Base-by-base conservation (phyloP, 2,329 filamentous ascomycete species). In the Trichoderma hamatum region DNA sequence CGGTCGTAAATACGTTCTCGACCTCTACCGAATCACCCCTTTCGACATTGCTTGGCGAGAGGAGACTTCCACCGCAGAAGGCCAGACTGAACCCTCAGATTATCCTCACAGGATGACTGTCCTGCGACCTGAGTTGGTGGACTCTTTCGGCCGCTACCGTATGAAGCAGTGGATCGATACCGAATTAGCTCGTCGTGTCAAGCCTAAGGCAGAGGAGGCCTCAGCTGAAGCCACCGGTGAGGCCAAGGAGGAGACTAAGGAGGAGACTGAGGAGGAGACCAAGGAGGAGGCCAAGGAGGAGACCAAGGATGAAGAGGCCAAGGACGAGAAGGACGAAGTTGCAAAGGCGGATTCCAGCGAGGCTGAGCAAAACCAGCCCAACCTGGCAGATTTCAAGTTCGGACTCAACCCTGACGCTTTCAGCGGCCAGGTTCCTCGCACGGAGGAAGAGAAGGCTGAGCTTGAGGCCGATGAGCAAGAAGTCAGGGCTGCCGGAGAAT, bases 61-160 rank as follows among this genome's bases (percentile, higher is more conserved):
- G 73, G 90, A 95, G 78, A 85, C 88, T 73, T 84, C 82, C 19
- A 79, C 81, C 66, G 83, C 85, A 71, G 78, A 83, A 67, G 81
- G 80, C 11, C 81, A 80, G 19, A 74, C 78, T 54, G 76, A 78
- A 26, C 78, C 81, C 5, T 81, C 82, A 64, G 83, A 87, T 69
- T 99, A 99, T 77, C 96, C 96, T 56, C 96, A 99, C 80, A 90
- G 93, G 56, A 99, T 99, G 96, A 94, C 96, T 2, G 93, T 97
- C 34, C 84, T 99, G 69, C 89, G 96, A 73, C 89, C 93, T 16
- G 96, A 99, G 81, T 86, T 99, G 34, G 89, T 99, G 24, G 95
- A 98, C 74, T 86, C 90, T 0, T 93, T 95, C 80, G 91, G 91
- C 78, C 91, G 94, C 73, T 84, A 88, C 73, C 96, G 95, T 83